phyloP scores from a whole-genome alignment of 306 rosid genomes.

The Fragaria vesca region DNA sequence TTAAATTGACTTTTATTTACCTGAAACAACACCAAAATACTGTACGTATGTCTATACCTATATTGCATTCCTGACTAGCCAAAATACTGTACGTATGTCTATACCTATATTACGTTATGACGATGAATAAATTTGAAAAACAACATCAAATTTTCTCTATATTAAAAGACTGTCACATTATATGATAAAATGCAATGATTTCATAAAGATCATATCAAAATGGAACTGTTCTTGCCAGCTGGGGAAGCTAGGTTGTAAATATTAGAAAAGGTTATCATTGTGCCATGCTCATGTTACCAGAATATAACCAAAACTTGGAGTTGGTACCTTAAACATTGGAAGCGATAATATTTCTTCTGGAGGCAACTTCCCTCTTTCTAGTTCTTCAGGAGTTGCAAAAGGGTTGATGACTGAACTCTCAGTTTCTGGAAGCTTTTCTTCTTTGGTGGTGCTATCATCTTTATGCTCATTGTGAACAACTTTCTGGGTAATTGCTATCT shows the following conservation, averaged over 20 bases:
- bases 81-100: background rate
- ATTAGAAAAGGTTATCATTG: background rate
- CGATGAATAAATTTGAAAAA: background rate
- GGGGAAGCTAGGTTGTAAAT: background rate
- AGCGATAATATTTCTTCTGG: conserved; percentile 88
- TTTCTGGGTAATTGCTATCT: conserved; percentile 77
- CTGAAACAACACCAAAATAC: background rate
- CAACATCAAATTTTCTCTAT: background rate
- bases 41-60: background rate
- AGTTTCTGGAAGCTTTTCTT: conserved; percentile 50
- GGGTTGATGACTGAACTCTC: conserved; percentile 46
- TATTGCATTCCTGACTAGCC: background rate
- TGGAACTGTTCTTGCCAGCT: background rate
- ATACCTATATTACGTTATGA: no score
- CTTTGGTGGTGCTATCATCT: conserved; percentile 41
- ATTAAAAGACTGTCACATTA: background rate
- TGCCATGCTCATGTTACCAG: background rate
- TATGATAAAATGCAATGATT: background rate
- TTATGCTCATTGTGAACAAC: conserved; percentile 43
- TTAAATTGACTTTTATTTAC: background rate
- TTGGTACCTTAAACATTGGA: conserved; percentile 88
- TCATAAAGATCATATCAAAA: background rate
- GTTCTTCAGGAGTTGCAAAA: conserved; percentile 64
- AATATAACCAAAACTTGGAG: conserved; percentile 12
- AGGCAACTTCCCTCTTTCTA: conserved; percentile 74